These are phyloP conservation scores for Coprinellus aureogranulatus DNA, from an alignment of 768 basidiomycete genomes.

Conservation along the genomic window DNA sequence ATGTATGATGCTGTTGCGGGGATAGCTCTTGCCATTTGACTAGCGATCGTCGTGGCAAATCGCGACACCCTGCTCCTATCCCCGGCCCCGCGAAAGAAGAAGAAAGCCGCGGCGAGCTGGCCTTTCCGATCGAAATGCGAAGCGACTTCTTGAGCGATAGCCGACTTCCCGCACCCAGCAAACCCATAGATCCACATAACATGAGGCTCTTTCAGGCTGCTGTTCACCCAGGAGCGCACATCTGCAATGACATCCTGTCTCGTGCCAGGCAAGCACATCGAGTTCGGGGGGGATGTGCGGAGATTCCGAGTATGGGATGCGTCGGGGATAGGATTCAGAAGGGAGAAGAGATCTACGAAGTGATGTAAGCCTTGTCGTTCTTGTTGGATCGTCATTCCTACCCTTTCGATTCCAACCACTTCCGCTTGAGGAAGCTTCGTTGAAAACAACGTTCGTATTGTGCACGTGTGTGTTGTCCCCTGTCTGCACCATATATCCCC, in stretches of 20 bases:
- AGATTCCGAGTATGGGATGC: neutral
- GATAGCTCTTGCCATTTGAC: constrained; percentile 9
- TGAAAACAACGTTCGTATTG: too few relatives aligned
- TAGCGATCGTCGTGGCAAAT: constrained; percentile 13
- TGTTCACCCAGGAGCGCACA: neutral
- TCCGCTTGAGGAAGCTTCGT: too few relatives aligned
- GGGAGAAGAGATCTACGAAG: neutral
- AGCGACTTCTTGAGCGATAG: constrained; percentile 15
- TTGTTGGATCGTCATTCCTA: too few relatives aligned
- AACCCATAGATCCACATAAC: constrained; percentile 18
- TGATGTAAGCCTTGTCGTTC: too few relatives aligned
- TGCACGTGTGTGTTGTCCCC: too few relatives aligned
- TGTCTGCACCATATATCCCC: too few relatives aligned
- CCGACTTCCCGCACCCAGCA: constrained; percentile 20
- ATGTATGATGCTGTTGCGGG: constrained; percentile 1
- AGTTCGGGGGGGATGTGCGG: neutral
- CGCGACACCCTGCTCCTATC: neutral
- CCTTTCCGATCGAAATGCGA: constrained; percentile 1
- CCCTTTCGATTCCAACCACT: too few relatives aligned
- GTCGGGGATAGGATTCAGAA: neutral
- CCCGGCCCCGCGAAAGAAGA: too few relatives aligned
- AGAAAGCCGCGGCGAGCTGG: constrained; percentile 9
- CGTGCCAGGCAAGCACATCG: neutral
- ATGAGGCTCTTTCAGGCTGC: neutral
- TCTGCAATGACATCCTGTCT: neutral